Evolutionary conservation across 148 eudicot genomes (phyloP), one percentile per base, ranked within the genome.

Genomic region (Gaultheria prostrata): DNA sequence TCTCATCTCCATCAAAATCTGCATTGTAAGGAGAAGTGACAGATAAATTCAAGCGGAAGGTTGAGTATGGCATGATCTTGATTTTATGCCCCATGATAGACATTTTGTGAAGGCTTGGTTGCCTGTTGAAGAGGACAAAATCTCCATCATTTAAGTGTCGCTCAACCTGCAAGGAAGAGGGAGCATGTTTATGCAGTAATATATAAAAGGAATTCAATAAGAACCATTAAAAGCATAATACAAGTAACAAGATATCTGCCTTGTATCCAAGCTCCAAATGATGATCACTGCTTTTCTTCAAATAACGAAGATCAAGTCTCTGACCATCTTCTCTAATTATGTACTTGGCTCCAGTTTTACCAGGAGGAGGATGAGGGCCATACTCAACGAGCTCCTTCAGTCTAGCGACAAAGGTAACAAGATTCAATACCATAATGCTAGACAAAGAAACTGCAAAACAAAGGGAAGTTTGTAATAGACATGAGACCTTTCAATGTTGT

Each of bases 51-150:
- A 97, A 80, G 32, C 99, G 93, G 87, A 97, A 97, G 63, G 99
- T 97, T 67, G 99, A 97, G 78, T 95, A 97, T 20, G 99, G 99
- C 99, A 97, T 97, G 82, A 97, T 97, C 90, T 95, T 97, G 81
- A 97, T 97, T 80, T 94, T 89, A 80, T 97, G 99, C 26, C 99
- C 99, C 99, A 97, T 97, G 20, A 97, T 97, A 75, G 99, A 97
- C 99, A 97, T 97, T 86, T 97, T 97, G 82, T 97, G 99, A 61
- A 97, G 94, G 93, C 99, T 97, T n/a, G 99, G 99, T 85, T 97
- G 99, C 84, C 99, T 87, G 81, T 97, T 97, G 86, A 97, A 97
- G 87, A 97, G 95, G 54, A 97, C 98, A 88, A 93, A 97, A 77
- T 97, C 99, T 76, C 99, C 99, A 81, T 97, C 99, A 83, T 91